phyloP scores from a whole-genome alignment of 345 rosid genomes.

The Erysimum cheiranthoides region DNA sequence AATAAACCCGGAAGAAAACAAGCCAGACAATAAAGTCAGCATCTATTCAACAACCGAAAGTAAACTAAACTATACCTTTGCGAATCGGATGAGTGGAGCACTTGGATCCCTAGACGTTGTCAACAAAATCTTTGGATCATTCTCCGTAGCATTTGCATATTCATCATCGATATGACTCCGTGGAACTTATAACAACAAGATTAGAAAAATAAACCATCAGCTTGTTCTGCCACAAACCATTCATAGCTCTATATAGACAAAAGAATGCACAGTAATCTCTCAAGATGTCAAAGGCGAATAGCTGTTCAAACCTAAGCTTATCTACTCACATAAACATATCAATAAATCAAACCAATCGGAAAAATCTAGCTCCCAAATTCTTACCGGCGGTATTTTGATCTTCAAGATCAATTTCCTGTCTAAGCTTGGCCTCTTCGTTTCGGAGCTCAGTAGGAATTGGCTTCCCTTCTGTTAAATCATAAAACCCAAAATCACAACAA shows the following conservation, averaged over 20 bases:
- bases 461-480: slow-evolving; percentile 69
- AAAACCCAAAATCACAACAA: slow-evolving; percentile 12
- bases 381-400: slow-evolving; percentile 74
- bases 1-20: neutral
- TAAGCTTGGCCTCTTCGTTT: slow-evolving; percentile 83
- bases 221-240: slow-evolving; percentile 9
- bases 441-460: slow-evolving; percentile 93
- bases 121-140: slow-evolving; percentile 79
- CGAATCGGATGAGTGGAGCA: slow-evolving; percentile 78
- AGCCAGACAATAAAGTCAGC: neutral
- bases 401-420: slow-evolving; percentile 87
- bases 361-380: neutral
- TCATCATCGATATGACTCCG: slow-evolving; percentile 86
- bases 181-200: slow-evolving; percentile 57
- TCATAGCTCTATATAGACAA: neutral
- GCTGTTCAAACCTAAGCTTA: neutral
- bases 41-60: neutral
- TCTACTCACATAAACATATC: neutral
- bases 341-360: neutral
- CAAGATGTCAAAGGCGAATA: neutral
- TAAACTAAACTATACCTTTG: slow-evolving; percentile 57
- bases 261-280: neutral
- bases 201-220: slow-evolving; percentile 15
- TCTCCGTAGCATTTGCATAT: slow-evolving; percentile 72
- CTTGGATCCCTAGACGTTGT: slow-evolving; percentile 92